These are phyloP conservation scores for Malassezia equina DNA, from an alignment of 1,284 basidiomycete genomes.

Conservation along the genomic window DNA sequence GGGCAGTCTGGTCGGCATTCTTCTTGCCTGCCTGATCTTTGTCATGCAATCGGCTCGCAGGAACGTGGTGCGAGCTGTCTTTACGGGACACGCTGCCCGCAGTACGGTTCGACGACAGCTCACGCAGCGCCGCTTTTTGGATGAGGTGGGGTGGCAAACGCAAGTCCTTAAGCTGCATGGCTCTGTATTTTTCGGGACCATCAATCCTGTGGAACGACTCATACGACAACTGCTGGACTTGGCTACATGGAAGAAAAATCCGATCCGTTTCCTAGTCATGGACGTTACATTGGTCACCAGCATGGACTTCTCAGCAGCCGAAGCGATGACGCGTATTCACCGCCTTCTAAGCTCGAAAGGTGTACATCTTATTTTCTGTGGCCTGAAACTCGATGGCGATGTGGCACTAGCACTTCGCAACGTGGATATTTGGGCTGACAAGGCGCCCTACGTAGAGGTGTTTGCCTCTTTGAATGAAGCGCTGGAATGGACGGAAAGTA, in stretches of 20 bases:
- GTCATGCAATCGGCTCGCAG: constrained; percentile 81
- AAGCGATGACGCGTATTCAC: constrained; percentile 86
- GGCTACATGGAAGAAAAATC: constrained; percentile 64
- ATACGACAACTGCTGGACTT: constrained; percentile 65
- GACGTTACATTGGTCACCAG: constrained; percentile 68
- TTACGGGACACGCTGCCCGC: constrained; percentile 50
- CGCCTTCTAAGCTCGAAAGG: constrained; percentile 65
- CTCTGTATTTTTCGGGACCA: constrained; percentile 93
- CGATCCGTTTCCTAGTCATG: constrained; percentile 63
- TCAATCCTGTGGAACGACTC: constrained; percentile 68
- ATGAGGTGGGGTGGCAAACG: constrained; percentile 82
- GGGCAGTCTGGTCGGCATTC: constrained; percentile 81
- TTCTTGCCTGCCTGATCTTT: constrained; percentile 88
- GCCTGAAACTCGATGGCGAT: constrained; percentile 51
- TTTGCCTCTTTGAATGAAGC: constrained; percentile 79
- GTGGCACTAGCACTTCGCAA: constrained; percentile 35
- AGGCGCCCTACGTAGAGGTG: constrained; percentile 54
- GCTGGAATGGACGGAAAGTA: constrained; percentile 63
- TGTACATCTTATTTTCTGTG: constrained; percentile 80
- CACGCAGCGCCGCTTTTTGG: constrained; percentile 76
- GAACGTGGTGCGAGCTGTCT: constrained; percentile 38
- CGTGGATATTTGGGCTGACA: constrained; percentile 61
- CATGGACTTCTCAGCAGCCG: constrained; percentile 86
- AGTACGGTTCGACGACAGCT: constrained; percentile 84
- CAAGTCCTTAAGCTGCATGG: constrained; percentile 77